Evolutionary conservation across 176 grass and related monocot species (phyloP).

Genomic region (Eleusine indica): DNA sequence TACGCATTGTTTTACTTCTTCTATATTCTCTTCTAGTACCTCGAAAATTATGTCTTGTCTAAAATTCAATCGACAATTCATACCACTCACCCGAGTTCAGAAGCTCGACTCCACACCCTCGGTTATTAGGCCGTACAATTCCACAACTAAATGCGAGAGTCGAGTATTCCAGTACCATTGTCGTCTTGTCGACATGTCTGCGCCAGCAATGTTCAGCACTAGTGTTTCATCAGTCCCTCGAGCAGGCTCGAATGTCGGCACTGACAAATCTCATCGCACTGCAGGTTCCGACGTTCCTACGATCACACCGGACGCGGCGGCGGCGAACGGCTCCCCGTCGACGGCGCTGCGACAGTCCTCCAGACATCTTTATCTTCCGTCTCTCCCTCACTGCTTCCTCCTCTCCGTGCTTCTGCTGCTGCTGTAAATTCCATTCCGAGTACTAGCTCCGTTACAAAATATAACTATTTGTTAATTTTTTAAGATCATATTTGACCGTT

Average conservation of each 20-base stretch:
- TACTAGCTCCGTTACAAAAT: no score
- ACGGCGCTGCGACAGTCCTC: neutral
- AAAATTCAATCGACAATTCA: neutral
- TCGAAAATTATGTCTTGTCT: neutral
- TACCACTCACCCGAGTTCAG: neutral
- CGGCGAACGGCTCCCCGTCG: conserved; percentile 8
- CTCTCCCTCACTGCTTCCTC: neutral
- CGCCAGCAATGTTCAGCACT: neutral
- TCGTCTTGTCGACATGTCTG: neutral
- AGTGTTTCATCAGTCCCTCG: neutral
- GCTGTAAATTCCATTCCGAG: neutral
- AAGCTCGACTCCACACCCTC: no score
- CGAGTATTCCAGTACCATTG: neutral
- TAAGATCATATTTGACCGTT: no score
- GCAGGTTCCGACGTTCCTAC: conserved; percentile 46
- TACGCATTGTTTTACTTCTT: neutral
- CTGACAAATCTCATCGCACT: neutral
- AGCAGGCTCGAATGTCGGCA: neutral
- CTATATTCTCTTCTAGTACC: neutral
- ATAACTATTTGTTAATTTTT: no score
- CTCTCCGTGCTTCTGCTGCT: conserved; percentile 30
- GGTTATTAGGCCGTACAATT: neutral
- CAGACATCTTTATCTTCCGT: neutral
- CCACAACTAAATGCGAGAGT: neutral
- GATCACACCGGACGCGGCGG: conserved; percentile 13